Base-by-base conservation (phyloP, 2,329 filamentous ascomycete species). In the Cordyceps fumosorosea region DNA sequence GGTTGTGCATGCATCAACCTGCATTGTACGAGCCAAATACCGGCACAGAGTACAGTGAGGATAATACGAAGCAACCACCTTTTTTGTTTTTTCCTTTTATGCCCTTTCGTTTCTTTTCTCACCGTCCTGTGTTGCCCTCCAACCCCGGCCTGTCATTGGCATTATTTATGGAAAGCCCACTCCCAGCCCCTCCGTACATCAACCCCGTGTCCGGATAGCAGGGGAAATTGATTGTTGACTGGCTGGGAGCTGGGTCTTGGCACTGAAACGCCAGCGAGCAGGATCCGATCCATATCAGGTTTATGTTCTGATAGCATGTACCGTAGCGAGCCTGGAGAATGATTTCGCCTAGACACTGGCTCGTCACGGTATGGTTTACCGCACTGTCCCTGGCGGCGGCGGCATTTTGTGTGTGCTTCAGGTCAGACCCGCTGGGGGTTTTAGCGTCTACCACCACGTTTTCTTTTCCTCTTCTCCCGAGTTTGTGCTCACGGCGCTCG, bases 11-110 rank as follows among this genome's bases (percentile, higher is more conserved):
- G 55, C 55, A 48, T 44, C 22, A 56, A 45, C 37, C 7, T 56
- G 40, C 53, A 45, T 56, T 56, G 53, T 45, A 24, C 53, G 53
- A 56, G 53, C 53, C 45, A 56, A 20, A 22, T n/a, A n/a, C 40
- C 16, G 40, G 40, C 22, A 20, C 42, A 4, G 42, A 20, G 16
- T 20, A 45, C 40, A 29, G 5, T n/a, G 34, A 55, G 20, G 34
- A 26, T 2, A 47, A 55, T 55, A 55, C 52, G 52, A 55, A 26
- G 32, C 20, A 55, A 42, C 37, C n/a, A 51, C 18, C 44, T 47
- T 22, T 18, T 32, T 32, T 16, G 16, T 50, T 32, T 6, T 51
- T 51, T 51, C 8, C 24, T 8, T 18, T 51, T 26, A 29, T 29
- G 29, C 29, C 29, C 5, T 16, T 32, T 51, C 12, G 10, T 14